These are phyloP conservation scores for Inonotus obliquus DNA, from an alignment of 1,284 basidiomycete genomes.

Conservation along the genomic window DNA sequence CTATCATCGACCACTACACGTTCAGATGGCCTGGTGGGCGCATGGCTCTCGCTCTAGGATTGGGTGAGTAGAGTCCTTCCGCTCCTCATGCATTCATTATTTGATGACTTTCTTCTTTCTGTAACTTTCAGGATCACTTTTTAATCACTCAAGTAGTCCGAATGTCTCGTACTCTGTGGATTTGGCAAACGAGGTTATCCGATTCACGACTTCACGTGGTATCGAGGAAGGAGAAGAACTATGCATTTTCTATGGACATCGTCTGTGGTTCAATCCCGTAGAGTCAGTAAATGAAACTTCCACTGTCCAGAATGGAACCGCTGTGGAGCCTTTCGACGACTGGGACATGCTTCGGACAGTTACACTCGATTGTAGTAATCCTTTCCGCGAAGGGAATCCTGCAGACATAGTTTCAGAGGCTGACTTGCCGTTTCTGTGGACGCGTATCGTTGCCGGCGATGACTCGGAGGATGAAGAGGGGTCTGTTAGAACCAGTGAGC, in stretches of 20 bases:
- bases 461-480: constrained; percentile 57
- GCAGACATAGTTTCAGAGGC: constrained; percentile 47
- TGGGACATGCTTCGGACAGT: constrained; percentile 43
- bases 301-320: constrained; percentile 14
- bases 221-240: constrained; percentile 67
- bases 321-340: constrained; percentile 30
- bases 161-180: constrained; percentile 71
- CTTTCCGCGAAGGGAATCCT: constrained; percentile 34
- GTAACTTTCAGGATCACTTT: constrained; percentile 60
- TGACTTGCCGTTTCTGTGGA: constrained; percentile 57
- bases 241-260: constrained; percentile 73
- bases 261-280: constrained; percentile 55
- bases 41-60: constrained; percentile 84
- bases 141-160: constrained; percentile 71
- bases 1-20: constrained; percentile 78
- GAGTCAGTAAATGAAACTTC: constrained; percentile 23
- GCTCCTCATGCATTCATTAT: neutral
- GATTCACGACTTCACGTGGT: constrained; percentile 53
- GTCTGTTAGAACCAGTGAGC: constrained; percentile 52
- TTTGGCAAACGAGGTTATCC: constrained; percentile 52
- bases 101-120: neutral
- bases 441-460: constrained; percentile 48
- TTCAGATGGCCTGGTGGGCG: constrained; percentile 79
- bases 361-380: constrained; percentile 24
- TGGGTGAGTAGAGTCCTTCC: constrained; percentile 49